Base-by-base conservation (phyloP, 768 basidiomycete species). In the Auricularia cornea region DNA sequence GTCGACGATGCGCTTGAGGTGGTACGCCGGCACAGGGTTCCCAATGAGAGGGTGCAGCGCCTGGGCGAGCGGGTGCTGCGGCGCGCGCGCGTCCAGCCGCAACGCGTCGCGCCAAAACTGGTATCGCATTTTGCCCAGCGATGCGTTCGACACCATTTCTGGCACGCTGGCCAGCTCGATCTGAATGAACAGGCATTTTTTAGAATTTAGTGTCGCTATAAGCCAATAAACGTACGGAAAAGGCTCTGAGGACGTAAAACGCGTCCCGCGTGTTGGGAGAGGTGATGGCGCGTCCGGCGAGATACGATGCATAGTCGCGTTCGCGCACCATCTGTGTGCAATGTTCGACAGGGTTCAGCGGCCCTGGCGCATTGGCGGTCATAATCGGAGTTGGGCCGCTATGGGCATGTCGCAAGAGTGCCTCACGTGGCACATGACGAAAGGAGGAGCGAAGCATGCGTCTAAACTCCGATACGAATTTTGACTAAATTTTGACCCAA, bases 51-150 rank as follows among this genome's bases (percentile, higher is more conserved):
- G 79, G 68, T 85, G 73, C 59, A 94, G 73, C 26, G 89, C 91
- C 20, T 90, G 77, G 8, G 89, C 89, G 62, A 93, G 84, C 8
- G 92, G 92, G 72, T 93, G 92, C 59, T 82, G 83, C 44, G 88
- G 89, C 20, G 90, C 89, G 72, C 78, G 86, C 70, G 83, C 82
- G 90, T 92, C 83, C 57, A 76, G 81, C 68, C 86, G 89, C 30
- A 93, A 70, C 14, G 89, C 85, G 70, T 94, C 90, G 68, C 84
- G 83, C 92, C 92, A 94, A 72, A 93, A 94, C 71, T 92, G 87
- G 78, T 92, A 83, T 66, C 90, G 81, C 81, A 92, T 90, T 71
- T 85, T 84, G n/a, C 90, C 92, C 62, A 94, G 84, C 41, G 82
- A 78, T 38, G 83, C 71, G 64, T 87, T 88, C 20, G 90, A 89